A percentile compares a stretch with the other conserved stretches of the same genome.
Evolutionary conservation across 2,329 filamentous ascomycete genomes (phyloP).

Genomic region (Colletotrichum magnum): DNA sequence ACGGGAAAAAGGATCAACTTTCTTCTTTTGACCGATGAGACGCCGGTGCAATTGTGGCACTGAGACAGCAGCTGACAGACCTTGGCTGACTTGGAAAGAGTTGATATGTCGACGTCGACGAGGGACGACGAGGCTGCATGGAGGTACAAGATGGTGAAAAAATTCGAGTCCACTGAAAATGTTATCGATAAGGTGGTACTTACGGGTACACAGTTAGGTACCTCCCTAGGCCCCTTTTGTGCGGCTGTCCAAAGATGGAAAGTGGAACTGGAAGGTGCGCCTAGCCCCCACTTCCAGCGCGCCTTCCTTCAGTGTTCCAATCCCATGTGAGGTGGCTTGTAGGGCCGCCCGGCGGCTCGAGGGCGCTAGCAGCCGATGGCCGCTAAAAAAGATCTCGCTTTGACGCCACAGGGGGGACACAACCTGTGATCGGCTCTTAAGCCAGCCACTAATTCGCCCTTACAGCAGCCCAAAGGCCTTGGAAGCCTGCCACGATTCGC

Average conservation of each 20-base stretch:
- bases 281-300: not conserved
- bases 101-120: not conserved
- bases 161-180: constrained; percentile 30
- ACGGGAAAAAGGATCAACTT: constrained; percentile 2
- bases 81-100: not conserved
- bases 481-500: not conserved
- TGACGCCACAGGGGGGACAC: not conserved
- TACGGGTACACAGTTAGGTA: too few species aligned
- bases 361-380: constrained; percentile 13
- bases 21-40: constrained; percentile 11
- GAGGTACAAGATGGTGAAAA: constrained; percentile 29
- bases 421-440: not conserved
- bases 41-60: constrained; percentile 15
- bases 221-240: too few species aligned
- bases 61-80: constrained; percentile 17
- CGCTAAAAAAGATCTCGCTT: not conserved
- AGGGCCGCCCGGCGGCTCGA: not conserved
- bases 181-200: constrained; percentile 34
- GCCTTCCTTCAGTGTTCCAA: not conserved
- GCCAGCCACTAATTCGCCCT: constrained; percentile 6
- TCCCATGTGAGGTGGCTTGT: not conserved
- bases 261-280: not conserved
- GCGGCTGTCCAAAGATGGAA: too few species aligned
- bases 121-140: constrained; percentile 13
- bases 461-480: constrained; percentile 14